Evolutionary conservation across 2,329 filamentous ascomycete genomes (phyloP).

Genomic region (Blastomyces gilchristii): DNA sequence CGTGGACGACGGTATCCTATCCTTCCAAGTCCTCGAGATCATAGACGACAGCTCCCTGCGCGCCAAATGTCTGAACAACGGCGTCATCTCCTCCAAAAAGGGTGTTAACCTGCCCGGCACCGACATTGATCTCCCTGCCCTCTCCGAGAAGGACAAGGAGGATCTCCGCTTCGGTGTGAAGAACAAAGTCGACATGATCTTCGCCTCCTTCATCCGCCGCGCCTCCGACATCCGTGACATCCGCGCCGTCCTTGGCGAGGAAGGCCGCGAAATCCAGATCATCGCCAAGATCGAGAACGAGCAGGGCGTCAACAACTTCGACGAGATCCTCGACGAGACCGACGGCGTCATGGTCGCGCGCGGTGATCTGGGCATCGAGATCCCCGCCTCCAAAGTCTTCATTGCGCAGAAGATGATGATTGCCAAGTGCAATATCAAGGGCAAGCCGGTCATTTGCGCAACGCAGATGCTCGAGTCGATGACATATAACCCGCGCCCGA

Average conservation of each 20-base stretch:
- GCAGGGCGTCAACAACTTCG: constrained; percentile 99
- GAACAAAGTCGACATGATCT: constrained; percentile 98
- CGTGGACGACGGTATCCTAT: constrained; percentile 95
- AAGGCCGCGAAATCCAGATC: constrained; percentile 95
- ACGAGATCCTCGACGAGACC: constrained; percentile 88
- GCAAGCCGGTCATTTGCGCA: constrained; percentile 97
- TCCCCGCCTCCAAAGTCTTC: constrained; percentile 95
- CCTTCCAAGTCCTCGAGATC: constrained; percentile 84
- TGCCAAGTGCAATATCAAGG: constrained; percentile 98
- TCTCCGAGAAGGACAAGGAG: constrained; percentile 95
- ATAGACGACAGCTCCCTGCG: constrained; percentile 81
- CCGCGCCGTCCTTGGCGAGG: constrained; percentile 77
- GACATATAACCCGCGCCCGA: constrained; percentile 99
- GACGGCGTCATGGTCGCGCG: constrained; percentile 99
- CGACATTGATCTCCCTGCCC: constrained; percentile 91
- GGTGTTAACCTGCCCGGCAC: constrained; percentile 98
- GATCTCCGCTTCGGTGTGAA: constrained; percentile 94
- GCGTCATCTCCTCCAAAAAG: constrained; percentile 97
- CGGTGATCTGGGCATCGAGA: constrained; percentile 97
- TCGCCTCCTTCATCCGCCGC: constrained; percentile 94
- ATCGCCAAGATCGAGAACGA: constrained; percentile 99
- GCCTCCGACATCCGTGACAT: constrained; percentile 90
- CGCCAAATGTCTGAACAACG: constrained; percentile 87
- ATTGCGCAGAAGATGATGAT: constrained; percentile 99
- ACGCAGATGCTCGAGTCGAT: constrained; percentile 99